A percentile compares a stretch with the other conserved stretches of the same genome.
Conservation (phyloP, 2,329 filamentous ascomycete genomes). For the Neophaeococcomyces mojaviensis region DNA sequence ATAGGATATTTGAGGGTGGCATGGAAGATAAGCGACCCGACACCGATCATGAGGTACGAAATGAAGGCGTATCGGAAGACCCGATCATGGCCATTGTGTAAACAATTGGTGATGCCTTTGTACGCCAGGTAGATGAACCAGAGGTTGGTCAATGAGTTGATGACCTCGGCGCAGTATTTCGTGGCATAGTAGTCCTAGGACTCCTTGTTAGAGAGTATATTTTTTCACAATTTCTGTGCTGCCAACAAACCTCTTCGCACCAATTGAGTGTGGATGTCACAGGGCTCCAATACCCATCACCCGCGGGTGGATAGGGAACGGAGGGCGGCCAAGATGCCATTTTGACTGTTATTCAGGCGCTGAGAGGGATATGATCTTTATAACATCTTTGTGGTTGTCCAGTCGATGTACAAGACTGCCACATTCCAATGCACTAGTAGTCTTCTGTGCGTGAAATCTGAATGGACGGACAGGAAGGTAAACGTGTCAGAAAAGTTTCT, state of each 20-base stretch:
- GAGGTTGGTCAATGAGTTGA: slow-evolving; percentile 73
- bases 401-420: no score
- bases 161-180: slow-evolving; percentile 47
- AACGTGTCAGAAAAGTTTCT: no score
- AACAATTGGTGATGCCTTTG: slow-evolving; percentile 66
- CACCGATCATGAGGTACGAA: slow-evolving; percentile 45
- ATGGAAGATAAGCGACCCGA: slow-evolving; percentile 46
- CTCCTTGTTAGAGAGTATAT: no score
- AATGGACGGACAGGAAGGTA: no score
- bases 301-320: slow-evolving; percentile 6
- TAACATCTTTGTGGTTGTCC: no score
- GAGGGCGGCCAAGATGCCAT: slow-evolving; percentile 7
- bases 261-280: slow-evolving; percentile 13
- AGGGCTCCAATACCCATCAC: slow-evolving; percentile 10
- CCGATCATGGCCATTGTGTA: slow-evolving; percentile 61
- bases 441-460: no score
- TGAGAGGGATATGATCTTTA: no score
- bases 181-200: slow-evolving; percentile 7
- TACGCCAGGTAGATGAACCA: slow-evolving; percentile 70
- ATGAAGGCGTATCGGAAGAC: slow-evolving; percentile 61
- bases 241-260: slow-evolving; percentile 7
- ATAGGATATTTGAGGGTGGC: slow-evolving; percentile 47
- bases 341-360: no score
- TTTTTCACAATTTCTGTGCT: neutral
- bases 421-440: no score